Base-by-base conservation (phyloP, 352 stramenopile genomes). In the Globisporangium takayamanum region DNA sequence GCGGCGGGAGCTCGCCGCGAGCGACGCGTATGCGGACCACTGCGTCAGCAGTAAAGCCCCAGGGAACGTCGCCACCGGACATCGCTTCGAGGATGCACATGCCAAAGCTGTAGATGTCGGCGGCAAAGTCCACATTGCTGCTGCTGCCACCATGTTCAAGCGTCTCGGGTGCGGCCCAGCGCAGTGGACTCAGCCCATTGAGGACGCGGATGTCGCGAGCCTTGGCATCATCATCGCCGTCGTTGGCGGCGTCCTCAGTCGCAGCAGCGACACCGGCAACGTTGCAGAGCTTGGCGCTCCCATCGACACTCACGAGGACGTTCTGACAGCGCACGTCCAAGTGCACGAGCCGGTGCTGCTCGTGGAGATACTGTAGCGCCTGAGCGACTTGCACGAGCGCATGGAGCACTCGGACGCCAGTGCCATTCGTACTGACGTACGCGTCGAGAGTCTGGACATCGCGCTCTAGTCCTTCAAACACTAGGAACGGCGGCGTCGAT, bases 11-110 rank as follows among this genome's bases (percentile, higher is more conserved):
- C 20, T 83, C 66, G 8, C 78, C 80, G 3, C 45, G 55, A 6
- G 73, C 50, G 18, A 91, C 67, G 26, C 65, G 69, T 18, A 65
- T 59, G 11, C 71, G 72, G 25, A 89, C 66, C 22, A 73, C 55
- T 0, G 70, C 53, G 47, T 91, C 78, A 12, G 68, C 59, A 26
- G 80, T 49, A 55, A 81, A 79, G 0, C 78, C 78, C 73, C 73
- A 89, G 1, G 80, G 80, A n/a, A 88, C 50, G 26, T 88, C 78
- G 16, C 78, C 73, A 5, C 72, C 71, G 11, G 14, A 16, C 10
- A 85, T 36, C 0, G 78, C 80, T 57, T 91, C 80, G 41, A 88
- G 22, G 15, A 88, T 54, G 18, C 73, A 85, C 73, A 91, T 84
- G 33, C 74, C 80, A 53, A 91, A 74, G 7, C 76, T 69, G 56